phyloP scores from a whole-genome alignment of 2,329 filamentous ascomycete species.

The Mycogone perniciosa region DNA sequence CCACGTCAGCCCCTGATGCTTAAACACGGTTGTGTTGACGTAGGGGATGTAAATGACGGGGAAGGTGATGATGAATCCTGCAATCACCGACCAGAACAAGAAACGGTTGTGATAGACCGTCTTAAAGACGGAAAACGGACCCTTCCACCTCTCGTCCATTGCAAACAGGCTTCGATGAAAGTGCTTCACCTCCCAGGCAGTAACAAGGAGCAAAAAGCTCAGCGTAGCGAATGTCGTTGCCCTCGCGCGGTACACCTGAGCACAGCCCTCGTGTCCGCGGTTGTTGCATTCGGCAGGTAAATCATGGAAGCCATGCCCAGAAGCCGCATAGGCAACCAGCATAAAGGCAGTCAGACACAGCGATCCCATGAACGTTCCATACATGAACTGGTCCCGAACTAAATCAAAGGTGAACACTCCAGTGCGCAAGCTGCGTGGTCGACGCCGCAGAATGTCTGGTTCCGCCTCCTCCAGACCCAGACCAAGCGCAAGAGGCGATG shows the following conservation, averaged over 20 bases:
- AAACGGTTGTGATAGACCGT: constrained; percentile 66
- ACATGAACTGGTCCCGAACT: constrained; percentile 60
- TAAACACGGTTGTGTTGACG: constrained; percentile 61
- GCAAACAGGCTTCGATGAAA: constrained; percentile 63
- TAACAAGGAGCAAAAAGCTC: constrained; percentile 61
- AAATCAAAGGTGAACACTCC: constrained; percentile 61
- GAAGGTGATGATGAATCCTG: constrained; percentile 53
- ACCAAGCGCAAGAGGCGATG: constrained; percentile 63
- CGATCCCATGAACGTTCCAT: constrained; percentile 57
- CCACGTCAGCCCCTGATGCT: constrained; percentile 62
- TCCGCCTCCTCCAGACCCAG: constrained; percentile 64
- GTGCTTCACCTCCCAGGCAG: constrained; percentile 69
- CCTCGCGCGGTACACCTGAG: constrained; percentile 56
- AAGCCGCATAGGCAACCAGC: constrained; percentile 47
- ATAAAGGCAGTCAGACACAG: constrained; percentile 57
- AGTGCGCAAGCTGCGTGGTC: constrained; percentile 53
- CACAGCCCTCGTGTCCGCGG: constrained; percentile 42
- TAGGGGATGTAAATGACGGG: constrained; percentile 62
- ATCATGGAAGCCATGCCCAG: constrained; percentile 38
- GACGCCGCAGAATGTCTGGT: constrained; percentile 60
- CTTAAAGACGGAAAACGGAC: constrained; percentile 44
- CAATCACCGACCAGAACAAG: constrained; percentile 57
- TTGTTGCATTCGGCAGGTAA: constrained; percentile 56
- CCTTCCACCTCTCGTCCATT: constrained; percentile 50
- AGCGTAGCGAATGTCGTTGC: constrained; percentile 64